Conservation (phyloP, 1,139 yeast genomes). For the Geotrichum bryndzae region DNA sequence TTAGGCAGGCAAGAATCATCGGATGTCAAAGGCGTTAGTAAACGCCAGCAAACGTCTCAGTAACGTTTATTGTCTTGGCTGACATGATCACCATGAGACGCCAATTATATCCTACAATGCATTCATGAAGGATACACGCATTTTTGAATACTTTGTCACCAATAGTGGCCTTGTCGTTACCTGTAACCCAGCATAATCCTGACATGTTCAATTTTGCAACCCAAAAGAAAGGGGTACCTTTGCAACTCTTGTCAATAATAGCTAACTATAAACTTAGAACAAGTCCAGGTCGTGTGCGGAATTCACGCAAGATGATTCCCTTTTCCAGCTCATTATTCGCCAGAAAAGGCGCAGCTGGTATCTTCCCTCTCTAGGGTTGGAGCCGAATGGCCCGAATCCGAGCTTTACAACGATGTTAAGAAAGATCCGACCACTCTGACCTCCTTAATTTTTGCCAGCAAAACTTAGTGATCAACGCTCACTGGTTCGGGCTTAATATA, state of each 20-base stretch:
- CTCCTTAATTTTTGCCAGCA: background rate
- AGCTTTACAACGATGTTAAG: too few relatives aligned
- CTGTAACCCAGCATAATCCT: too few relatives aligned
- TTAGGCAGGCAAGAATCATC: too few relatives aligned
- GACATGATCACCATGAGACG: too few relatives aligned
- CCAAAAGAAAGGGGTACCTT: background rate
- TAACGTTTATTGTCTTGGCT: too few relatives aligned
- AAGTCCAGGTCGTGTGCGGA: background rate
- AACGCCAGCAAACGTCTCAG: too few relatives aligned
- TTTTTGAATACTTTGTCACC: too few relatives aligned
- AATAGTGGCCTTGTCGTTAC: too few relatives aligned
- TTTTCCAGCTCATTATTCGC: background rate
- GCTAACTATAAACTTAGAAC: background rate
- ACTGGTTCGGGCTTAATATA: background rate
- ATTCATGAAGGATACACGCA: too few relatives aligned
- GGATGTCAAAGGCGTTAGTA: too few relatives aligned
- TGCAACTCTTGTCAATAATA: background rate
- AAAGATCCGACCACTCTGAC: too few relatives aligned
- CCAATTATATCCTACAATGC: too few relatives aligned
- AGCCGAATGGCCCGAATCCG: background rate
- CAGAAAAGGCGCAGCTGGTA: background rate
- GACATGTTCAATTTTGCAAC: background rate
- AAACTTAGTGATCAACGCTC: background rate
- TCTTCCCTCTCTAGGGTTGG: background rate
- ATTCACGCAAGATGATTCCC: background rate